phyloP scores from a whole-genome alignment of 169 alveolate species.

The Eimeria necatrix region DNA sequence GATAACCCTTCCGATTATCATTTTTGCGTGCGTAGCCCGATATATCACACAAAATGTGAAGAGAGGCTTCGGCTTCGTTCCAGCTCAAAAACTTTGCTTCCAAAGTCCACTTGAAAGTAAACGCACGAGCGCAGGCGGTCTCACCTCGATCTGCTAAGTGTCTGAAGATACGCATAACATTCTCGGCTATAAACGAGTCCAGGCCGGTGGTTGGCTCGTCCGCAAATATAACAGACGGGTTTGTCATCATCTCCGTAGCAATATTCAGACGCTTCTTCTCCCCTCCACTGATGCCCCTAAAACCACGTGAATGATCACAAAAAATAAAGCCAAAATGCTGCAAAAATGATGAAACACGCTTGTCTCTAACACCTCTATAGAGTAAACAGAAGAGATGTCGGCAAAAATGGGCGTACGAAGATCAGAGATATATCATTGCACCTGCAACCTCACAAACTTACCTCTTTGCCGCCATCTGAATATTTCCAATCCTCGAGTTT shows the following conservation, averaged over 20 bases:
- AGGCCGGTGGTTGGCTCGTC: conserved; percentile 92
- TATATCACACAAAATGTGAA: not conserved
- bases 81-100: too few species aligned
- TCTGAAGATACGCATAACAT: conserved; percentile 74
- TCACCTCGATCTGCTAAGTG: conserved; percentile 81
- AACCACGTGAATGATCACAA: not conserved
- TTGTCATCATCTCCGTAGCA: conserved; percentile 89
- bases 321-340: too few species aligned
- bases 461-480: conserved; percentile 83
- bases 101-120: not conserved
- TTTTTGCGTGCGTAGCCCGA: too few species aligned
- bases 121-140: not conserved
- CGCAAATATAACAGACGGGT: conserved; percentile 88
- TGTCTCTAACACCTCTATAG: too few species aligned
- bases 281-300: conserved; percentile 92
- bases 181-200: conserved; percentile 81
- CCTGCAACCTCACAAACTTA: not conserved
- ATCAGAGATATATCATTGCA: too few species aligned
- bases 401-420: too few species aligned
- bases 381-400: too few species aligned
- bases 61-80: not conserved
- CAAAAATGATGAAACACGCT: too few species aligned
- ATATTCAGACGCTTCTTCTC: conserved; percentile 88
- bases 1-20: too few species aligned
- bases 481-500: conserved; percentile 88